phyloP scores from a whole-genome alignment of 1,284 basidiomycete genomes.

The Sanghuangporus baumii region DNA sequence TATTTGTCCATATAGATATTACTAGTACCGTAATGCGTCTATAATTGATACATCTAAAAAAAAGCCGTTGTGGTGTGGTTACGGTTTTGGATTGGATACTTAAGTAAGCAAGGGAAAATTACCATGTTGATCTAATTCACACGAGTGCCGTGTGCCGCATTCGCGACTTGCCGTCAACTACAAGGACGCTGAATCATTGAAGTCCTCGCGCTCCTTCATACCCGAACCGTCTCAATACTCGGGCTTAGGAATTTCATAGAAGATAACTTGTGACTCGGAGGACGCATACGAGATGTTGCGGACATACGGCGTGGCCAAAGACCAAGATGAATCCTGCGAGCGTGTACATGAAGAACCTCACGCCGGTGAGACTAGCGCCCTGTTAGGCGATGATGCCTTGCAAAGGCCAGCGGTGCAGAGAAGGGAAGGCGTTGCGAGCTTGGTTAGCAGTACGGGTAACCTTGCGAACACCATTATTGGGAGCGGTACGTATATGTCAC shows the following conservation, averaged over 20 bases:
- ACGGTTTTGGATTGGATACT: no score
- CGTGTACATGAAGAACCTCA: slow-evolving; percentile 1
- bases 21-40: no score
- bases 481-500: slow-evolving; percentile 53
- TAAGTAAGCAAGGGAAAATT: background rate
- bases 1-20: no score
- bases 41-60: no score
- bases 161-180: background rate
- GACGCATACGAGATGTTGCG: slow-evolving; percentile 48
- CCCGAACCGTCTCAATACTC: background rate
- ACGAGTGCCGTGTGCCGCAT: background rate
- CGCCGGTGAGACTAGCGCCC: slow-evolving; percentile 37
- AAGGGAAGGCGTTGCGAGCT: slow-evolving; percentile 58
- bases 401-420: slow-evolving; percentile 26
- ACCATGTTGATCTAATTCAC: background rate
- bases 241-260: background rate
- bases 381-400: slow-evolving; percentile 42
- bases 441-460: slow-evolving; percentile 69
- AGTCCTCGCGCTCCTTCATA: background rate
- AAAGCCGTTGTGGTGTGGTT: no score
- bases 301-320: slow-evolving; percentile 49
- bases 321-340: slow-evolving; percentile 7
- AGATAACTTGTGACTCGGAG: background rate
- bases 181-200: background rate
- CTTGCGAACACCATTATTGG: slow-evolving; percentile 86